Conservation (phyloP, 768 basidiomycete species). For the Hygrophoropsis aurantiaca region DNA sequence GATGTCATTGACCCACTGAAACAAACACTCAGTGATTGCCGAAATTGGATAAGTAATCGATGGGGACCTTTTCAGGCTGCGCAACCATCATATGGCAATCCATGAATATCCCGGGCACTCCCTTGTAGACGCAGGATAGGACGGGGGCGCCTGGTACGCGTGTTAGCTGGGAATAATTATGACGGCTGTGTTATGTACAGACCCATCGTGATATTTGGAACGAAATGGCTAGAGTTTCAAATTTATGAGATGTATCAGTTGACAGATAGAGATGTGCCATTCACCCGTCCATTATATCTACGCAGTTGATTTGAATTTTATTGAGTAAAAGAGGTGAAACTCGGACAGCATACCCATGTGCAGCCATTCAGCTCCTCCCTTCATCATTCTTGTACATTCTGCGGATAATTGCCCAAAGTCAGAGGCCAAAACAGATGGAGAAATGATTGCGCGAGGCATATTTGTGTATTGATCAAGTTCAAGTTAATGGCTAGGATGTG, state of each 20-base stretch:
- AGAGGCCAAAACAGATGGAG: slow-evolving; percentile 94
- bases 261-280: slow-evolving; percentile 10
- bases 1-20: slow-evolving; percentile 93
- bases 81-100: slow-evolving; percentile 99
- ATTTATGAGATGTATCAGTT: slow-evolving; percentile 8
- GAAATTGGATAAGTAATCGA: neutral
- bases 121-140: slow-evolving; percentile 79
- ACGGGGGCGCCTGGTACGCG: slow-evolving; percentile 73
- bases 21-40: neutral
- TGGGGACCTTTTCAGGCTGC: slow-evolving; percentile 78
- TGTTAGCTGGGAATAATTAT: slow-evolving; percentile 12
- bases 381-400: slow-evolving; percentile 97
- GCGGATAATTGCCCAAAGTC: slow-evolving; percentile 94
- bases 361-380: slow-evolving; percentile 94
- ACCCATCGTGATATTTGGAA: slow-evolving; percentile 99
- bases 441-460: slow-evolving; percentile 91
- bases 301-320: slow-evolving; percentile 10
- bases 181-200: slow-evolving; percentile 18
- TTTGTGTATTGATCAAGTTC: neutral
- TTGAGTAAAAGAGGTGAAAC: slow-evolving; percentile 5
- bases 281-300: slow-evolving; percentile 98
- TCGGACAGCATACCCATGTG: slow-evolving; percentile 76
- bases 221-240: slow-evolving; percentile 72
- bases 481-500: slow-evolving; percentile 3
- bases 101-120: slow-evolving; percentile 96